These are phyloP conservation scores for Gnaphalium uliginosum DNA, from an alignment of 129 eudicot genomes.

Conservation along the genomic window DNA sequence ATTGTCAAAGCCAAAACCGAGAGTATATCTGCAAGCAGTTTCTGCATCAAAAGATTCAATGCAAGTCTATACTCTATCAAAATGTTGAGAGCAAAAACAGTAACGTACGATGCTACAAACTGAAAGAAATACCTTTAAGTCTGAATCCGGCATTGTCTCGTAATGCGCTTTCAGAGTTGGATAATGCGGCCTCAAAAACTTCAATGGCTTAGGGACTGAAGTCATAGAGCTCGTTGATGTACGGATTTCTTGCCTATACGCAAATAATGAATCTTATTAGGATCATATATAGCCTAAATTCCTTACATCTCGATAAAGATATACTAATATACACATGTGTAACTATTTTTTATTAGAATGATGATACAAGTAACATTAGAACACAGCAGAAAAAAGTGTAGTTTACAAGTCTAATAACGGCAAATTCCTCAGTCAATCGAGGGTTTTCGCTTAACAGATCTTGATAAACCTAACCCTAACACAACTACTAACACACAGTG, in stretches of 20 bases:
- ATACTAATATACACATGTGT: background rate
- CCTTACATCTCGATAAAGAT: background rate
- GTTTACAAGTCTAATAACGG: background rate
- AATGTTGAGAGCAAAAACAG: background rate
- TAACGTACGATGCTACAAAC: background rate
- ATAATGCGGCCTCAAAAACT: conserved; percentile 94
- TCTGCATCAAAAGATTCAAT: conserved; percentile 51
- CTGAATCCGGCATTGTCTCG: conserved; percentile 74
- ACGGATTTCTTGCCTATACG: conserved; percentile 80
- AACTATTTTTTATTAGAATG: background rate
- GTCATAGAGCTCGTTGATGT: conserved; percentile 98
- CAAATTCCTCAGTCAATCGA: background rate
- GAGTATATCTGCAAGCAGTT: conserved; percentile 86
- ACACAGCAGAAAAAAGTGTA: background rate
- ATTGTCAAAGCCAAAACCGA: conserved; percentile 98
- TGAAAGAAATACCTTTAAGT: conserved; percentile 58
- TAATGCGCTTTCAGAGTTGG: conserved; percentile 76
- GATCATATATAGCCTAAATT: background rate
- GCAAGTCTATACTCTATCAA: background rate
- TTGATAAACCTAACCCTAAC: background rate
- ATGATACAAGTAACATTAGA: background rate
- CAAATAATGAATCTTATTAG: background rate
- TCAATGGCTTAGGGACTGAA: conserved; percentile 93
- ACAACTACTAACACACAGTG: background rate
- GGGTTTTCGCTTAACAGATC: background rate